Evolutionary conservation across 202 grass and related monocot species (phyloP).

Genomic region (Carex sylvatica): DNA sequence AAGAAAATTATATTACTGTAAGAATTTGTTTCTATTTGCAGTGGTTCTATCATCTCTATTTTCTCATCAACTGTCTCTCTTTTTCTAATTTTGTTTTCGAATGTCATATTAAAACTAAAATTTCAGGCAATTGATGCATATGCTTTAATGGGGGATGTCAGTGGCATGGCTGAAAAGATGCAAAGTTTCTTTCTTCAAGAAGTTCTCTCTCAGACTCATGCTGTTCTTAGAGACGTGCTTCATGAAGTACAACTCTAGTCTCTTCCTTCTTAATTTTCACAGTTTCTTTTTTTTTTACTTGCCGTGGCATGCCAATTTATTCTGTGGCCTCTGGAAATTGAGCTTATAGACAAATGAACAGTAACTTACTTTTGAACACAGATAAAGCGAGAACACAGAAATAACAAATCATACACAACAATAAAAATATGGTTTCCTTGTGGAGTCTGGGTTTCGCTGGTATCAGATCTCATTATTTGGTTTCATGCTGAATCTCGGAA

Average conservation of each 20-base stretch:
- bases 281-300: conserved; percentile 19
- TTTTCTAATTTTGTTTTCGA: neutral
- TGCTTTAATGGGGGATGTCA: conserved; percentile 87
- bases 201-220: conserved; percentile 89
- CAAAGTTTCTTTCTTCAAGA: conserved; percentile 99
- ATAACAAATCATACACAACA: neutral
- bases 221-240: conserved; percentile 81
- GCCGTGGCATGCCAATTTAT: conserved; percentile 19
- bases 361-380: neutral
- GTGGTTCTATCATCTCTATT: neutral
- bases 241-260: conserved; percentile 62
- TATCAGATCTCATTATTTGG: conserved; percentile 2
- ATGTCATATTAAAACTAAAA: conserved; percentile 17
- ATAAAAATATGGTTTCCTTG: neutral
- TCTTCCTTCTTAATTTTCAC: neutral
- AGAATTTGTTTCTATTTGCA: conserved; percentile 44
- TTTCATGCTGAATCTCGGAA: conserved; percentile 6
- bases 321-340: conserved; percentile 17
- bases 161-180: conserved; percentile 98
- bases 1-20: conserved; percentile 87
- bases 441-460: neutral
- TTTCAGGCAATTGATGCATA: conserved; percentile 89
- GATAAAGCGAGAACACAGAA: neutral
- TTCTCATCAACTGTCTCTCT: neutral
- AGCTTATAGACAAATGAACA: conserved; percentile 17